Base-by-base conservation (phyloP, 441 rosid species). In the Syzygium syzygioides region DNA sequence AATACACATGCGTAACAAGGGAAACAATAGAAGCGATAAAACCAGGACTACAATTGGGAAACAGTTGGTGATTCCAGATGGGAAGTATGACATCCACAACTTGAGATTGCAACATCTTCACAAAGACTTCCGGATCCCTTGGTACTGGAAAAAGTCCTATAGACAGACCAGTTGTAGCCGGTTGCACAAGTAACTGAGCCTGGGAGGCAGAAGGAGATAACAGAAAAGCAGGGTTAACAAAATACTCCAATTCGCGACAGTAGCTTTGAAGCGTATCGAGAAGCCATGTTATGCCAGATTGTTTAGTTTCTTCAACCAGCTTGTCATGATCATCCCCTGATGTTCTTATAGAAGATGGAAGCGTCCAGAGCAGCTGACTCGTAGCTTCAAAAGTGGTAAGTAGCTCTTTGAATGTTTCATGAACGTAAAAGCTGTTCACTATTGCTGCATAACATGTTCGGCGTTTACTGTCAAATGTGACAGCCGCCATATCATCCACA, bases 351-450 rank as follows among this genome's bases (percentile, higher is more conserved):
- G 96, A 92, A 89, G 90, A 91, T 4, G 99, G 99, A 19, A 92
- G 90, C 9, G 96, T 92, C 99, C 98, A 98, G 79, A 97, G 92
- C 93, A 97, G 90, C 92, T 96, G 98, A 92, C 99, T 97, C 26
- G 99, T 98, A 71, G 99, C 99, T 93, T 95, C 99, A 93, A 98
- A 98, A 66, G 99, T 98, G 83, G 97, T 95, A 30, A 98, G 96
- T 88, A 98, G 93, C 91, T 97, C 96, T 94, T 92, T 97, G 84
- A 98, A 96, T 76, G 98, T 95, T 90, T 96, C 99, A 91, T 96
- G 97, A 79, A 95, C 99, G 90, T 98, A 97, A 87, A 98, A 96
- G 89, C 95, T 96, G 92, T 98, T 97, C 60, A 98, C 93, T 97
- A 98, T 96, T 88, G 94, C 91, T 83, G 99, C 92, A 91, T 95